Base-by-base conservation (phyloP, 2,329 filamentous ascomycete species). In the Epichloe sp. region DNA sequence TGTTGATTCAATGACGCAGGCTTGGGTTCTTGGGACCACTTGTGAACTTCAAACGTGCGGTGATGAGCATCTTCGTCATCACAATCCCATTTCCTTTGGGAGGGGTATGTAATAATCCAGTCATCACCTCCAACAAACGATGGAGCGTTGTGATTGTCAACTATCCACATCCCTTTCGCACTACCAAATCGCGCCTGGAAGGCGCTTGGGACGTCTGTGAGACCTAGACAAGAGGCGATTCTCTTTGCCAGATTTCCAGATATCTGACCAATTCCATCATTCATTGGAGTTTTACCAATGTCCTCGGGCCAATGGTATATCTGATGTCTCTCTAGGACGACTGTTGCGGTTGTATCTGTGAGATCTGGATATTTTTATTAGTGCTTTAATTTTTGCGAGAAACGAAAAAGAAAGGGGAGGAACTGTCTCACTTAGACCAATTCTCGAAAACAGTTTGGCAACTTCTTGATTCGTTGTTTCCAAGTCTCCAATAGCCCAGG, bases 81-180 rank as follows among this genome's bases (percentile, higher is more conserved):
- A 26, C 73, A 75, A 0, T 71, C 53, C 72, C 86, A 88, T 58
- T 91, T 91, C 1, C 74, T 65, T 53, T 91, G 87, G 0, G 83
- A 88, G 0, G 70, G 72, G 51, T 73, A 80, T 0, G 83, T 78
- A 51, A 82, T 74, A 42, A 89, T 85, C 83, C 82, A 86, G 15
- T 80, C 65, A 0, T 69, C 60, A 2, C 73, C 66, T 1, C 66
- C 66, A 0, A 63, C 64, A 0, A 55, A 57, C 1, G 65, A 14
- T 8, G 49, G 49, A 2, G n/a, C 21, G 34, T 37, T 23, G 2
- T 0, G 60, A 26, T 77, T 72, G 0, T 71, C 68, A 56, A 84
- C 80, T 5, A 83, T 64, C 86, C 85, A 90, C 56, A 90, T 71
- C 0, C 86, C 87, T 62, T 91, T 91, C 0, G 83, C 83, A 17